Evolutionary conservation across 192 early-diverging fungal genomes (phyloP), one percentile per base, ranked within the genome.

Genomic region (Umbelopsis ramanniana): DNA sequence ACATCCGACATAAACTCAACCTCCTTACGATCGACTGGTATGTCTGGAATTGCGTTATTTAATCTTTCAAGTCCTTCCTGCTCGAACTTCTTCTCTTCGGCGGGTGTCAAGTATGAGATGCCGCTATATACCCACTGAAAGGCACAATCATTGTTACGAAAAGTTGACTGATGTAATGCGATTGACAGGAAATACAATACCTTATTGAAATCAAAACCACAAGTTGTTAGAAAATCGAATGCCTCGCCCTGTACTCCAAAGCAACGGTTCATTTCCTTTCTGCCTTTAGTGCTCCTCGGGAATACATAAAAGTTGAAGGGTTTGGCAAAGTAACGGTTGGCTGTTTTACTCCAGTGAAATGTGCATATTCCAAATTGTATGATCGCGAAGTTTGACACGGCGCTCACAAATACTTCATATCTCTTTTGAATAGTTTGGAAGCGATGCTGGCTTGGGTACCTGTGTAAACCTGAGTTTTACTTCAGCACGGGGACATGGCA

Each of bases 261-360:
- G n/a, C 69, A 63, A 4, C 83, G 73, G 35, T 89, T 84, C 17
- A 85, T 74, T 23, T 74, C 75, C 14, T 53, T 81, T 45, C 72
- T 33, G 6, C 82, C 66, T 11, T 69, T 79, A 2, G 82, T 84
- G 6, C 77, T 53, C 33, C 71, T 79, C 3, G 89, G 89, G 60
- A 91, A 91, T 6, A 89, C 69, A 68, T 84, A 89, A 71, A 88
- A 88, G 68, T 90, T 92, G 86, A 91, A 92, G 4, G 91, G 81
- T 50, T 84, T 80, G 52, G 85, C 82, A 24, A 85, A 74, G 75
- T 92, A 92, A 17, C 69, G 70, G 26, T 67, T 72, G 12, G 72
- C 71, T 21, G 73, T 74, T 43, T 66, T 48, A 66, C 85, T 78
- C 87, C 88, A 90, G 15, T 72, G 80, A 74, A 92, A 92, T 0